phyloP scores from a whole-genome alignment of 805 yeast genomes.

The Myxozyma geophila region DNA sequence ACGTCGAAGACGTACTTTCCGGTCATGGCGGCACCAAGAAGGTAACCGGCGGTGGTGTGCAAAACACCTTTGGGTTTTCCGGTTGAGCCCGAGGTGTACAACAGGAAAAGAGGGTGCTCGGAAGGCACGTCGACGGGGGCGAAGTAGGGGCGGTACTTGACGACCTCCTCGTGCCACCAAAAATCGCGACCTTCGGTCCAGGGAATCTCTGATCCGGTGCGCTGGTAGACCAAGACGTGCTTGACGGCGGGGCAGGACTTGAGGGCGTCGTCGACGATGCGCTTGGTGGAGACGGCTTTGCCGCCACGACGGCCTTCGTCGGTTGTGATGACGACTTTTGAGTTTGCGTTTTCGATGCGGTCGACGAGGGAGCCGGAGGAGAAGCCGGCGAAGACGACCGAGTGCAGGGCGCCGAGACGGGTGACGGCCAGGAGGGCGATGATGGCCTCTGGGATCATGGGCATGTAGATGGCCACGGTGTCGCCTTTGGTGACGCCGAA shows the following conservation, averaged over 20 bases:
- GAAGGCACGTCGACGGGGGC: slow-evolving; percentile 87
- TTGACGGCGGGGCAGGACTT: slow-evolving; percentile 69
- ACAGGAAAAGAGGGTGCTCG: slow-evolving; percentile 93
- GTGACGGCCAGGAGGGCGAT: slow-evolving; percentile 92
- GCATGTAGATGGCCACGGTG: slow-evolving; percentile 93
- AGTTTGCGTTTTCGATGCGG: slow-evolving; percentile 85
- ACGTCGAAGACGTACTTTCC: slow-evolving; percentile 93
- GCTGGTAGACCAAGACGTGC: slow-evolving; percentile 82
- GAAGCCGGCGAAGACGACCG: slow-evolving; percentile 96
- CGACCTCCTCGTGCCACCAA: slow-evolving; percentile 93
- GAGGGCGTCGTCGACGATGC: slow-evolving; percentile 93
- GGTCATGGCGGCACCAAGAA: slow-evolving; percentile 88
- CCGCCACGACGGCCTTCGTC: slow-evolving; percentile 98
- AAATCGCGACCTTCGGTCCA: slow-evolving; percentile 81
- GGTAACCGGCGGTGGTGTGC: slow-evolving; percentile 92
- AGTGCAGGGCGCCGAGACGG: slow-evolving; percentile 93
- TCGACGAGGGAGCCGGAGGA: slow-evolving; percentile 90
- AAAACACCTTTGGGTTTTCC: slow-evolving; percentile 98
- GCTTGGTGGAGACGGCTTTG: slow-evolving; percentile 86
- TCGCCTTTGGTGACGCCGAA: slow-evolving; percentile 95
- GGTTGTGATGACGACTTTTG: slow-evolving; percentile 85
- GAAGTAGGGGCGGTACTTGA: slow-evolving; percentile 77
- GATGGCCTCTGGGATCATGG: slow-evolving; percentile 97
- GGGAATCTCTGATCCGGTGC: slow-evolving; percentile 80
- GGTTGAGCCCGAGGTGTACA: slow-evolving; percentile 97